Evolutionary conservation across 345 rosid genomes (phyloP), one percentile per base, ranked within the genome.

Genomic region (Syzygium aromaticum): DNA sequence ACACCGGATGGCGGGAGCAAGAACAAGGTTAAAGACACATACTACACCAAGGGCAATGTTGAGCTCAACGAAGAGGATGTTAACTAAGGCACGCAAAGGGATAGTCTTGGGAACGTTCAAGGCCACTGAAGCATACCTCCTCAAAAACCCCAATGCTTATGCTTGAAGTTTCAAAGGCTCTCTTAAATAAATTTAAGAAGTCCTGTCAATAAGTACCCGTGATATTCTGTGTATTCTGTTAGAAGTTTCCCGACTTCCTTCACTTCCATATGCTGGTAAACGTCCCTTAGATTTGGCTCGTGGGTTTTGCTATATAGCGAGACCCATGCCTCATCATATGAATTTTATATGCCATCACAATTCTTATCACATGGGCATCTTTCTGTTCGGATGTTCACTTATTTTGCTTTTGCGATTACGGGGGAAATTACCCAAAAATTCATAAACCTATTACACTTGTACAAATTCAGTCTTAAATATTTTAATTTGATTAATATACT

Each of bases 401-500:
- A 7, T 28, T 61, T n/a, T n/a, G 3, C 33, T n/a, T 61, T 61
- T 13, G 73, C 14, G 73, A 61, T 61, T 61, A 9, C 3, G 61
- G n/a, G 61, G 27, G 4, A 56, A 23, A 22, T 56, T 3, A 56
- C 11, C n/a, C 11, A 56, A 56, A 51, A 51, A 9, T 11, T 51
- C 12, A 11, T 22, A 56, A 22, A 56, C 5, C 1, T 56, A 56
- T 56, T 56, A n/a, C 1, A 23, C 1, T 0, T 0, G 0, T 56
- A 2, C 11, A 0, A 22, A 3, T 23, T 56, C 4, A 56, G 1
- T 56, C 0, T 0, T 56, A 56, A 56, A 56, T 2, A 8, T 56
- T 23, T 56, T 1, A 23, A 56, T 56, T 56, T 56, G 2, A 2
- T 4, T 1, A 56, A 22, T 56, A 3, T 23, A 56, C 0, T 56